Conservation (phyloP, 225 moss, liverwort and hornwort genomes). For the Polytrichum formosum region DNA sequence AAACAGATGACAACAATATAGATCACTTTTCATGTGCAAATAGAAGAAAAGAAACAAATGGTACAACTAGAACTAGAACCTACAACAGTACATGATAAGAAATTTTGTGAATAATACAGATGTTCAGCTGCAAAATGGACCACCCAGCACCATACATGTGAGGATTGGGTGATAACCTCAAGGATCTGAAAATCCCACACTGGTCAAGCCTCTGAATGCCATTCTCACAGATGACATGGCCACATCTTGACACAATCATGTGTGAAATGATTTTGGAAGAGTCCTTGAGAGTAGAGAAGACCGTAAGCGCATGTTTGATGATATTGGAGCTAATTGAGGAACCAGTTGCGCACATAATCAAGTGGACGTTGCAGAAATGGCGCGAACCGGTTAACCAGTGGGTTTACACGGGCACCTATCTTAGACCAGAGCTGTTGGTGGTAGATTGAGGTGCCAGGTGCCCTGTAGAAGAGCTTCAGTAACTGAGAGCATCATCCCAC, state of each 20-base stretch:
- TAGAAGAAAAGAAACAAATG: too few species aligned
- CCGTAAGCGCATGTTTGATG: not conserved
- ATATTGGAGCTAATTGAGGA: slow-evolving; percentile 22
- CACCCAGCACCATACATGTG: not conserved
- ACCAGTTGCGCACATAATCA: slow-evolving; percentile 66
- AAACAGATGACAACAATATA: too few species aligned
- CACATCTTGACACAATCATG: not conserved
- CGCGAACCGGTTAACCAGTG: slow-evolving; percentile 71
- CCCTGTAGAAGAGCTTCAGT: slow-evolving; percentile 77
- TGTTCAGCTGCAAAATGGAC: not conserved
- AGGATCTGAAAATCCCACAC: not conserved
- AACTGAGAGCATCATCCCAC: slow-evolving; percentile 51
- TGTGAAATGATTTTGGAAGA: not conserved
- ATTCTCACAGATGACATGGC: not conserved
- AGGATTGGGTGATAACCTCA: not conserved
- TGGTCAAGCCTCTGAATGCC: not conserved
- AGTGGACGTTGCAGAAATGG: slow-evolving; percentile 73
- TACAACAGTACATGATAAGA: too few species aligned
- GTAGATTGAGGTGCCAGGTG: slow-evolving; percentile 55
- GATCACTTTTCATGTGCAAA: too few species aligned
- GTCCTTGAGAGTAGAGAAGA: not conserved
- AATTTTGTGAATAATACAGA: not conserved
- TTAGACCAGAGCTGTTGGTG: slow-evolving; percentile 76
- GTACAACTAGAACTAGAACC: too few species aligned
- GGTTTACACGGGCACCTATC: slow-evolving; percentile 58